These are phyloP conservation scores for Saprolegnia diclina DNA, from an alignment of 352 stramenopile species.

Conservation along the genomic window DNA sequence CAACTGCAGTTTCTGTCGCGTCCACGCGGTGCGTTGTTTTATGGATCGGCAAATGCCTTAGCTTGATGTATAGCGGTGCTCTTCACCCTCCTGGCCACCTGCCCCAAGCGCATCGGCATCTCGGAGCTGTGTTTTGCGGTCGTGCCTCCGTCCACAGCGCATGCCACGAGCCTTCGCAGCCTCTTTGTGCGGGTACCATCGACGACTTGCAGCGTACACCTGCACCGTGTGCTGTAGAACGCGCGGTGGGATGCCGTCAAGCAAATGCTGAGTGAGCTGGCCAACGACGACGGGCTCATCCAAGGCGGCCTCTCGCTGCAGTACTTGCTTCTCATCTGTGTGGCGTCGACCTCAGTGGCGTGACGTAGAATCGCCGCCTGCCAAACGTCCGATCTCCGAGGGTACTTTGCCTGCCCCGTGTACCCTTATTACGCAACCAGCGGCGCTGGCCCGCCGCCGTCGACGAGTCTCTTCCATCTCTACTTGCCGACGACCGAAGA, in stretches of 20 bases:
- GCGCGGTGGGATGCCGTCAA: background rate
- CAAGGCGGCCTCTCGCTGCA: background rate
- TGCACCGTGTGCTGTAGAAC: too few relatives aligned
- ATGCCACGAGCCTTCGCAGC: background rate
- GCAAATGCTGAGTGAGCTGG: background rate
- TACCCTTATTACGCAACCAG: constrained; percentile 21
- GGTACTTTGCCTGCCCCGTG: constrained; percentile 14
- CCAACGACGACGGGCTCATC: constrained; percentile 5
- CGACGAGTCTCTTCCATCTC: background rate
- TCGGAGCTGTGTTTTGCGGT: background rate
- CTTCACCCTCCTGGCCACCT: background rate
- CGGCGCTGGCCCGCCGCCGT: background rate
- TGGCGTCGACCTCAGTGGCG: background rate
- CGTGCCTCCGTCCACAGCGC: background rate
- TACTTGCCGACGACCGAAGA: background rate
- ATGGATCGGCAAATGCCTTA: background rate
- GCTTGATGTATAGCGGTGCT: constrained; percentile 10
- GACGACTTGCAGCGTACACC: too few relatives aligned
- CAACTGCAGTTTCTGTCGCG: constrained; percentile 8
- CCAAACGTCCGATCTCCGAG: background rate
- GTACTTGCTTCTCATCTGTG: background rate
- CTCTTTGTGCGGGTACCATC: constrained; percentile 4
- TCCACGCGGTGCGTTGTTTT: background rate
- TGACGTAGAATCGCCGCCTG: constrained; percentile 7
- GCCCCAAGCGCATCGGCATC: background rate